These are phyloP conservation scores for Bacidia gigantensis DNA, from an alignment of 495 filamentous ascomycete genomes.

Conservation along the genomic window DNA sequence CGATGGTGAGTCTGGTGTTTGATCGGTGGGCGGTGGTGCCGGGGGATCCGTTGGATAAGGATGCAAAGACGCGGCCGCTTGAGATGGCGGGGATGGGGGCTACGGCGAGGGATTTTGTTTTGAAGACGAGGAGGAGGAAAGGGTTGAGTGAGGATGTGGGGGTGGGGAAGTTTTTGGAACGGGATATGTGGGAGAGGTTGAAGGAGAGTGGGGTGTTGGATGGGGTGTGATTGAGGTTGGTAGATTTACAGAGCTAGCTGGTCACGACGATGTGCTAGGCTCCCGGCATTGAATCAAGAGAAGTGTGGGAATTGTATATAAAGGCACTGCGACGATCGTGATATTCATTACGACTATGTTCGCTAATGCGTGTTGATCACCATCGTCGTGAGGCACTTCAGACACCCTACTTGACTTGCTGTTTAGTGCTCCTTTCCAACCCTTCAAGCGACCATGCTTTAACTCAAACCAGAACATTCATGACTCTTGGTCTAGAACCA, in stretches of 20 bases:
- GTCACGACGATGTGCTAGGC: neutral
- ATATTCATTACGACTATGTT: too few species aligned
- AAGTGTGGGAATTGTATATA: too few species aligned
- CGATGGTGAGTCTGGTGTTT: constrained; percentile 81
- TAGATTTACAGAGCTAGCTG: neutral
- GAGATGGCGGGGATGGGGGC: constrained; percentile 77
- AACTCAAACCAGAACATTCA: too few species aligned
- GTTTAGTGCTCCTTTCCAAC: too few species aligned
- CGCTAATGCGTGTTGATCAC: too few species aligned
- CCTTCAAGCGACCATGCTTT: too few species aligned
- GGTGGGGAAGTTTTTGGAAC: constrained; percentile 89
- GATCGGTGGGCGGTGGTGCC: constrained; percentile 92
- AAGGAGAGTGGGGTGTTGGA: constrained; percentile 82
- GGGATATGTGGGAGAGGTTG: constrained; percentile 76
- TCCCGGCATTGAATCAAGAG: too few species aligned
- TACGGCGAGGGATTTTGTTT: constrained; percentile 85
- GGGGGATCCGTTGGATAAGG: constrained; percentile 84
- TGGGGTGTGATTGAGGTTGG: constrained; percentile 25
- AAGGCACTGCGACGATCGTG: too few species aligned
- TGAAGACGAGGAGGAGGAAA: constrained; percentile 89
- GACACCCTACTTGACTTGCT: too few species aligned
- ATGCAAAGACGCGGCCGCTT: constrained; percentile 64
- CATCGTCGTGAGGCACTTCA: too few species aligned
- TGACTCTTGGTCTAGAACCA: too few species aligned
- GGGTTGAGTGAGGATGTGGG: constrained; percentile 90